Percentiles rank a stretch among this genome's conserved stretches.
Conservation (phyloP, 192 early-diverging fungal genomes). For the Rhizophlyctis rosea region DNA sequence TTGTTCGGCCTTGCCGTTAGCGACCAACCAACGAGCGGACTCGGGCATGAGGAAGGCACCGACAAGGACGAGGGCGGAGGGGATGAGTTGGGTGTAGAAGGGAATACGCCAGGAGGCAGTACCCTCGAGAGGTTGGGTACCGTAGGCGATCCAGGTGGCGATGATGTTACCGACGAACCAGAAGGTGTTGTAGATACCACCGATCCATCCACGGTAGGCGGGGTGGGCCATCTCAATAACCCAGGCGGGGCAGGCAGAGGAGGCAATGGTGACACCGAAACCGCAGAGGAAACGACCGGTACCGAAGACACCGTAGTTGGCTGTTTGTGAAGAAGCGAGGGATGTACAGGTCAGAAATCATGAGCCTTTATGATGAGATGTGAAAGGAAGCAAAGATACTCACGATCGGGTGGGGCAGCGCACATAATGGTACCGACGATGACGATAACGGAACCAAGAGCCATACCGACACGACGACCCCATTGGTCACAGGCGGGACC, state of each 20-base stretch:
- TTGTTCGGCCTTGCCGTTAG: constrained; percentile 65
- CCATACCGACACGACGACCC: neutral
- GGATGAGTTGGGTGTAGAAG: constrained; percentile 44
- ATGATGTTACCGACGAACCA: constrained; percentile 38
- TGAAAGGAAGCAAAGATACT: neutral
- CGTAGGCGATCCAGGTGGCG: constrained; percentile 24
- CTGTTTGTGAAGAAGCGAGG: neutral
- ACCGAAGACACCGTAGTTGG: constrained; percentile 9
- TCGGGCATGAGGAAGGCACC: constrained; percentile 58
- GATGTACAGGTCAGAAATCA: neutral
- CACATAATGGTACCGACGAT: neutral
- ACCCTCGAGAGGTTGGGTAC: neutral
- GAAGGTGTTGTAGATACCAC: constrained; percentile 43
- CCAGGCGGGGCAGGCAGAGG: constrained; percentile 35
- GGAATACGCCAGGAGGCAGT: constrained; percentile 50
- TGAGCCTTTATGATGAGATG: neutral
- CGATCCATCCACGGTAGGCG: constrained; percentile 30
- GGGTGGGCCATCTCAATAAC: constrained; percentile 41
- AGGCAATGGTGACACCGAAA: constrained; percentile 31
- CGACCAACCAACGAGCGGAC: constrained; percentile 84
- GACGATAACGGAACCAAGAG: constrained; percentile 3
- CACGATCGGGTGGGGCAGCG: neutral
- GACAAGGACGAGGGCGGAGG: constrained; percentile 48
- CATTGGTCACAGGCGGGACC: neutral
- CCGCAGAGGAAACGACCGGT: constrained; percentile 37